Evolutionary conservation across 2,329 filamentous ascomycete species (phyloP), one percentile per base, ranked within the genome.

Genomic region (Rhynchosporium graminicola): DNA sequence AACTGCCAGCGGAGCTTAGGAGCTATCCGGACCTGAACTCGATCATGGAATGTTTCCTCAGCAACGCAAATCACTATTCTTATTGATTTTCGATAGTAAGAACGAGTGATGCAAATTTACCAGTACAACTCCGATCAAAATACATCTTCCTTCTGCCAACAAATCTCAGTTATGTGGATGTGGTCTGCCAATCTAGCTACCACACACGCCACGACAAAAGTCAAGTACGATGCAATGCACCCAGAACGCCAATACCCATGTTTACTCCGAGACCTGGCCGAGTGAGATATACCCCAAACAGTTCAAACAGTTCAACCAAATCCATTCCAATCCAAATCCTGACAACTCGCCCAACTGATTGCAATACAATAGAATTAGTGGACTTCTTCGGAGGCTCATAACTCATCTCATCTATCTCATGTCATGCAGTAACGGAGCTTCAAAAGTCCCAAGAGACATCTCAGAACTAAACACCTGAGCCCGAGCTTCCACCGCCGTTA

Each of bases 401-500:
- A 20, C 48, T 52, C 48, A 52, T 10, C n/a, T 38, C 31, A 20
- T 38, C 3, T 38, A 5, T 20, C 15, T 52, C n/a, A 38, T 52
- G 28, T 15, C 6, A 29, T 2, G 26, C 46, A 8, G 31, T 51
- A 51, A 20, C 20, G 20, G 20, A 20, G 20, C 20, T 20, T 20
- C 48, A 5, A 38, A 15, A 9, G 36, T 40, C 33, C 3, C 10
- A 40, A 28, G 20, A 28, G 8, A 10, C 20, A 29, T 9, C 45
- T 40, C 33, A 54, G 7, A n/a, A 40, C 33, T 33, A 54, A 40
- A n/a, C 20, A n/a, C 50, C 50, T 2, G 20, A 28, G 4, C 50
- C 50, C n/a, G 59, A 50, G 8, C 62, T 59, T 36, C 71, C 71
- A 50, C 33, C 33, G 9, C 33, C 33, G 9, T 36, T 68, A 67